Evolutionary conservation across 169 alveolate genomes (phyloP), one percentile per base, ranked within the genome.

Genomic region (Plasmodium blacklocki): DNA sequence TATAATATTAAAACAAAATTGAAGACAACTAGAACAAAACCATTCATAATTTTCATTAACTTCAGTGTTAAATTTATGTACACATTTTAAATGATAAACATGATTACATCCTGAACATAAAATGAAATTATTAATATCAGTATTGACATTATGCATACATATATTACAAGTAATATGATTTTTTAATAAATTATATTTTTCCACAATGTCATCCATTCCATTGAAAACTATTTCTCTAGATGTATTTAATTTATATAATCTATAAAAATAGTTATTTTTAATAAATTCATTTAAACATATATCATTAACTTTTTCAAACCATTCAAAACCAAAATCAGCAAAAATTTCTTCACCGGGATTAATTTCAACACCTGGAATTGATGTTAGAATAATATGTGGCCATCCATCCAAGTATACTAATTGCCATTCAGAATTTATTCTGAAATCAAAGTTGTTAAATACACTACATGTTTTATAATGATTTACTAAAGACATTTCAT

Each of bases 351-450:
- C 98, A 1, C 98, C 98, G n/a, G 97, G 94, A 21, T 93, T 72
- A 23, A 95, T 93, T 59, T 94, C 95, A 21, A 95, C 93, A 7
- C 96, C 95, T 52, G 95, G 93, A 39, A 93, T 95, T 9, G 97
- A 93, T 15, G 97, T 95, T 26, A 95, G 92, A 71, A 95, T 93
- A 6, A 95, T 93, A 74, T 95, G 97, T n/a, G 97, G 97, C 97
- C 97, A 95, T 9, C 97, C 97, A 74, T 95, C 97, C 11, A 95
- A 66, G 43, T 94, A 94, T 29, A 95, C 96, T 32, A 94, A 94
- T 74, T 95, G 98, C 98, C 98, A 96, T 73, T 96, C 98, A 21
- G 96, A 93, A 88, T 96, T 96, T 60, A 94, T 93, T 26, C 95
- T 80, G 74, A 95, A 94, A 66, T 89, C 94, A 59, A 93, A 93